Base-by-base conservation (phyloP, 192 early-diverging fungal species). In the Coemansia sp. region DNA sequence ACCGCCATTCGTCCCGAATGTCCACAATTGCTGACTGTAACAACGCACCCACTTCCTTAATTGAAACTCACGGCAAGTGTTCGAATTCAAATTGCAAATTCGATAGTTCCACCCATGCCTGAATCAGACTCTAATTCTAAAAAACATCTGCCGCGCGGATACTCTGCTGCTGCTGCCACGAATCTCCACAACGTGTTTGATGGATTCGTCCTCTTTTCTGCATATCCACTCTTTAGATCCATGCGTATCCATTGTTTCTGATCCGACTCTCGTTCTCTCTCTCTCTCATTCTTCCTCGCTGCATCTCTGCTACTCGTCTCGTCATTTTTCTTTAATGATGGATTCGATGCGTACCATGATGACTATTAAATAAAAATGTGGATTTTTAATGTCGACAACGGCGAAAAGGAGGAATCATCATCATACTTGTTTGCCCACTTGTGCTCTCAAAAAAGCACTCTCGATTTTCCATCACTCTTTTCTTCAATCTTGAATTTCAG, bases 291-390 rank as follows among this genome's bases (percentile, higher is more conserved):
- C 46, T 3, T 24, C 48, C 6, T 25, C 23, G 39, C 56, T 48
- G 3, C 25, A 18, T 46, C 43, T 13, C 40, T 44, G 0, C 41
- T 24, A 15, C 40, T 12, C 21, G 23, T 2, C 44, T 19, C 9
- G 9, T 41, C 17, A 9, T n/a, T 21, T 21, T 51, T 7, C 18
- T 4, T 10, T 15, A 8, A 8, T 15, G 39, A 57, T 57, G 42
- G 47, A 64, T 57, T 49, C 38, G 27, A 30, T 48, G 9, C 63
- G 63, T 66, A 66, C 63, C 63, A 66, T 66, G 56, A 27, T 47
- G 33, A 63, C 37, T 44, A 47, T 30, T 24, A 22, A 66, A 64
- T 46, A 61, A 48, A 44, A 48, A 25, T 57, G 48, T 18, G 14
- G 14, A 52, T 61, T 30, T 61, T 61, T 52, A 52, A 54, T 54